Percentiles rank a stretch among this genome's conserved stretches.
phyloP scores from a whole-genome alignment of 2,329 filamentous ascomycete genomes.

The Fusarium sp. region DNA sequence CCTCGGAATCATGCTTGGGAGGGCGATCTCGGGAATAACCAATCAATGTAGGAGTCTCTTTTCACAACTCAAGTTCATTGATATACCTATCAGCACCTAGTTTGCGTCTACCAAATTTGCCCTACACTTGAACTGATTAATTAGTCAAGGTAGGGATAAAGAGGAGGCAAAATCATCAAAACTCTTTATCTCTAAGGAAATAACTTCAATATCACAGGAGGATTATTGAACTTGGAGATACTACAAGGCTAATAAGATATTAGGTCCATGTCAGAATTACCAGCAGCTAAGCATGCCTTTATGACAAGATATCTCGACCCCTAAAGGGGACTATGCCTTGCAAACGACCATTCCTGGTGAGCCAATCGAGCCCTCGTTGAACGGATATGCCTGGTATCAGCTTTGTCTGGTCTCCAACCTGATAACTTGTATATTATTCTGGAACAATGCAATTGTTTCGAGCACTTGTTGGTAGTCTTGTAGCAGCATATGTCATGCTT shows the following conservation, averaged over 20 bases:
- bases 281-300: background rate
- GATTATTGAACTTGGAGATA: background rate
- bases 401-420: background rate
- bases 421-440: background rate
- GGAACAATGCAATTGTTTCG: background rate
- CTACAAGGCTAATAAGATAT: background rate
- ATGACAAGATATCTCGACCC: background rate
- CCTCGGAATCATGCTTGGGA: slow-evolving; percentile 1
- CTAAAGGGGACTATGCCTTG: background rate
- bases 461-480: background rate
- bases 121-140: background rate
- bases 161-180: background rate
- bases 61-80: background rate
- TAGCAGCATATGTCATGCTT: background rate
- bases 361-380: background rate
- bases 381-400: background rate
- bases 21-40: background rate
- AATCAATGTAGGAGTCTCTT: slow-evolving; percentile 3
- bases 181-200: background rate
- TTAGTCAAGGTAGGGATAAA: background rate
- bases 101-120: background rate
- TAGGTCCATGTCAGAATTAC: too few species aligned
- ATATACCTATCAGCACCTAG: too few species aligned
- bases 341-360: background rate
- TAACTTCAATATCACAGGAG: background rate